Conservation (phyloP, 2,329 filamentous ascomycete species). For the Arthrinium puccinioides region DNA sequence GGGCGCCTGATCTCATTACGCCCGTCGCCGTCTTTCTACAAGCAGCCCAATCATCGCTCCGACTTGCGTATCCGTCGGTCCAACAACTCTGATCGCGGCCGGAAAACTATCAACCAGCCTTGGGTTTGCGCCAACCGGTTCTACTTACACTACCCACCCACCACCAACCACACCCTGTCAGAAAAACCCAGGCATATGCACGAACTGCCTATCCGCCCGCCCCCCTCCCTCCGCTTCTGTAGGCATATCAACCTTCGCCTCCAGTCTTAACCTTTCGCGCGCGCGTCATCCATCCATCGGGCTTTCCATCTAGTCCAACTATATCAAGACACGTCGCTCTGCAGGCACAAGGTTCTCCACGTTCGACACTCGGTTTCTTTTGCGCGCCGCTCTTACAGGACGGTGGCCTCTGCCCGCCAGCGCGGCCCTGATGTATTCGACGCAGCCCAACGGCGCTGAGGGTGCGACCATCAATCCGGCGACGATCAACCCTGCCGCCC, state of each 20-base stretch:
- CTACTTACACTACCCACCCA: no score
- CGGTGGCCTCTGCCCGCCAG: conserved; percentile 21
- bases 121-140: conserved; percentile 31
- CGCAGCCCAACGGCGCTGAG: conserved; percentile 67
- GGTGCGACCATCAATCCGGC: conserved; percentile 89
- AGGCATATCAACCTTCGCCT: conserved; percentile 21
- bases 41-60: no score
- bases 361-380: conserved; percentile 17
- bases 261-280: conserved; percentile 20
- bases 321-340: conserved; percentile 56
- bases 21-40: no score
- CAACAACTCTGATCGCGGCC: conserved; percentile 11
- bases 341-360: conserved; percentile 33
- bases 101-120: conserved; percentile 12
- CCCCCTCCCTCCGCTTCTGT: no score
- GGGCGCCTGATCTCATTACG: no score
- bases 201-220: no score
- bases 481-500: conserved; percentile 60
- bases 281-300: conserved; percentile 26
- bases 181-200: conserved; percentile 45
- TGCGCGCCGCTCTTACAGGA: conserved; percentile 1
- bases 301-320: conserved; percentile 39
- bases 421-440: conserved; percentile 49
- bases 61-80: no score
- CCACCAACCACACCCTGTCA: no score